Evolutionary conservation across 345 rosid genomes (phyloP), one percentile per base, ranked within the genome.

Genomic region (Hibiscus tridactylites): DNA sequence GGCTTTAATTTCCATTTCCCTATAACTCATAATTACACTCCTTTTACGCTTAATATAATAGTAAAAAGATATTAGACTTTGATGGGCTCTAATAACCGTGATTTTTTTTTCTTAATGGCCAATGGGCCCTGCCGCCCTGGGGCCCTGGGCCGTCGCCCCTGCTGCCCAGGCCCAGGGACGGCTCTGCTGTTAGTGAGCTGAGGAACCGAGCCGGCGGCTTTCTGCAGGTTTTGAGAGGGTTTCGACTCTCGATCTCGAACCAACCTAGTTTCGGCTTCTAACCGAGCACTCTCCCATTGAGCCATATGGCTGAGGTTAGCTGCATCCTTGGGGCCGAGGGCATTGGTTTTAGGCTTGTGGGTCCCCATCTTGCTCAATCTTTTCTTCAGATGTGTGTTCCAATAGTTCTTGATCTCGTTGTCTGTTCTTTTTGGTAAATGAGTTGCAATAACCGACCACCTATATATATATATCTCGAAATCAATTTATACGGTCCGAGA

Each of bases 301-400:
- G 78, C 84, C 75, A 78, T 78, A 75, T 81, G 84, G 72, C 79
- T 77, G 0, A 80, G 68, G 56, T 74, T 78, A 33, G 78, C 75
- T 4, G 70, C 33, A 29, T 75, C 49, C 5, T 72, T 79, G 10
- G 75, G 3, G 57, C 74, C 76, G 28, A 75, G 37, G n/a, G 21
- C 2, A 35, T 61, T 67, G 10, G 61, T 62, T 71, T 63, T 70
- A 2, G 85, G 85, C 77, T 81, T 81, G 56, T 84, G 87, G 54
- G 87, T 81, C 2, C 86, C 84, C 82, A 81, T 81, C 19, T 74
- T 77, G 3, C 68, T 65, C 37, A 81, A 58, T 52, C 77, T 73
- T 58, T 81, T 84, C 77, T 79, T 81, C 4, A 84, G 77, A 71
- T 81, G 83, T 2, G 87, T 81, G 75, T 84, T 84, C 87, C 87